Base-by-base conservation (phyloP, 169 alveolate species). In the Plasmodium chabaudi region DNA sequence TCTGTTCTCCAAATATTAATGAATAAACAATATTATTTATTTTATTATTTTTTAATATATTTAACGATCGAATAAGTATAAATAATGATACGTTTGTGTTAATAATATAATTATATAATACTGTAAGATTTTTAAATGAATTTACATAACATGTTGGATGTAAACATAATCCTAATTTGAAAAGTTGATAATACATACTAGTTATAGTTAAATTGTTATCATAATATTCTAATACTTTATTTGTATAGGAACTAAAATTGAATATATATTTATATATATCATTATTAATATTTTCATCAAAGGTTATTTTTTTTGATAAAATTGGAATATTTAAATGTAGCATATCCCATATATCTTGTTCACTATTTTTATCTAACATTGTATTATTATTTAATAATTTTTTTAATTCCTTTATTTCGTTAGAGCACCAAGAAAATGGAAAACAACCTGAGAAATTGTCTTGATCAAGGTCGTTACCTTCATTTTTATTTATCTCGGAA, bases 91-190 rank as follows among this genome's bases (percentile, higher is more conserved):
- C 23, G 10, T 56, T 57, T 17, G 87, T 70, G 13, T 84, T 84
- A 6, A 84, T 84, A 56, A 84, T 3, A 49, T 69, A 84, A 49
- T 84, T 84, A 44, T 84, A 64, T 0, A 84, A 49, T 17, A 69
- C 55, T 0, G 91, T 46, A 46, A 84, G 68, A 69, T 84, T 84
- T 9, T 69, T 84, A 68, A 84, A 69, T n/a, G 70, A 69, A 21
- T 84, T 84, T 2, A 69, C 74, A 34, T 84, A 84, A 27, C 91
- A 84, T n/a, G 59, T 49, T 17, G 91, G 91, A 61, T 84, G 91
- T 1, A 84, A 17, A 51, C 7, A 49, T n/a, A 84, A 47, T 21
- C 68, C 19, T 13, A 69, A 12, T 69, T 70, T 84, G 42, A 84
- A 84, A 46, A 84, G 68, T 2, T 84, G 21, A 23, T 69, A 84